Evolutionary conservation across 208 protist genomes (phyloP), one percentile per base, ranked within the genome.

Genomic region (Herpetomonas tarakana): DNA sequence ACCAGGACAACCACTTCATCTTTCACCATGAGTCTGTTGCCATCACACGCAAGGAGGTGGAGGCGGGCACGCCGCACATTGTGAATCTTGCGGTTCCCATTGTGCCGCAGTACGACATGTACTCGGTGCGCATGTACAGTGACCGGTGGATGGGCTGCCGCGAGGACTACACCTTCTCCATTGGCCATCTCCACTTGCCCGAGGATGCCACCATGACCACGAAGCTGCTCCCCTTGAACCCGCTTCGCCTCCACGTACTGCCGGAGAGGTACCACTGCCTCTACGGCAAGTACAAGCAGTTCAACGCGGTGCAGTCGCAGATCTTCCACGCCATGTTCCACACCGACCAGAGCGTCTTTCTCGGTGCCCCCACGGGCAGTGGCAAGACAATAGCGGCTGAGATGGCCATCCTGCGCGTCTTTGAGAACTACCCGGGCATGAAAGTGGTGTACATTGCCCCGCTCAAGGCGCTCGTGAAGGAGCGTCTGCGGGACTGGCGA

Each of bases 231-330:
- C 88, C 97, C 56, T 84, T 99, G 29, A 61, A 86, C 41, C 98
- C 98, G 25, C 86, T 99, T 28, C 83, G 91, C 26, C 60, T 96
- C 26, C 70, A 82, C 18, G 90, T 99, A 7, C 70, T 98, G 53
- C 81, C 88, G 7, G 70, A 93, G 58, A 76, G 83, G 53, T 90
- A 93, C 67, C 78, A 89, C 45, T 31, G 71, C 18, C 80, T 99
- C 61, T 81, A 98, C 29, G 92, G 97, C 39, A 55, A 62, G 19
- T 99, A 98, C 76, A 67, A 76, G 14, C 94, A 99, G 78, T 99
- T 99, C 74, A 99, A 99, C 83, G 90, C 98, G 27, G 91, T 99
- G 46, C 98, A 99, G 79, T 99, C 98, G 25, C 98, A 99, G 72
- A 82, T 97, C n/a, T 99, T 99, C 75, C 96, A 99, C 78, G 80